Base-by-base conservation (phyloP, 805 yeast species). In the Lachancea lanzarotensis region DNA sequence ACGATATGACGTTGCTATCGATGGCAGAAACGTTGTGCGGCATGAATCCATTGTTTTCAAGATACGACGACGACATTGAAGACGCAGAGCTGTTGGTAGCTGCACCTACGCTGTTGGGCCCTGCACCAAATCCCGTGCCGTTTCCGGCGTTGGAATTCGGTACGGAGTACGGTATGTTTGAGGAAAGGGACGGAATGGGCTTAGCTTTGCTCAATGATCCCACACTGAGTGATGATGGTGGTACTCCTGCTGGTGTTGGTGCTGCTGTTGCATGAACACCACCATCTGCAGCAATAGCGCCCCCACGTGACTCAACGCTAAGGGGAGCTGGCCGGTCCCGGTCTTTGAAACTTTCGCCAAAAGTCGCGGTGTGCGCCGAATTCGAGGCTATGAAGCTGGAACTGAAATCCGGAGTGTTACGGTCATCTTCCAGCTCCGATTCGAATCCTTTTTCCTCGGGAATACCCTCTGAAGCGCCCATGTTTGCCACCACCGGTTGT, bases 91-190 rank as follows among this genome's bases (percentile, higher is more conserved):
- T 62, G 31, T 53, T 51, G 31, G 63, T 55, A 59, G 15, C 35
- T 6, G 16, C 15, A n/a, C 35, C 35, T 12, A 35, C 20, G 35
- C 16, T 30, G 31, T 22, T 36, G 39, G 30, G 25, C 6, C 26
- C 40, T 31, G 12, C 15, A 9, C 35, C 41, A 18, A 27, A 16
- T 20, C 41, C 25, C 11, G 15, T 16, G 10, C 41, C 25, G 18
- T 15, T 27, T 18, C 42, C 42, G 27, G 43, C 43, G 45, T 63
- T 72, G 8, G 84, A 82, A 19, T 85, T 85, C 1, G 89, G 89
- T 1, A 80, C 87, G 7, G 82, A 72, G 60, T 82, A 82, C 1
- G 89, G 89, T 40, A 82, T 82, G 33, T 78, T 71, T 19, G 78
- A 69, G 4, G 84, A 76, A 52, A 82, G 67, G 42, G 69, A 82